phyloP scores from a whole-genome alignment of 805 yeast genomes.

The Yamadazyma scolyti region DNA sequence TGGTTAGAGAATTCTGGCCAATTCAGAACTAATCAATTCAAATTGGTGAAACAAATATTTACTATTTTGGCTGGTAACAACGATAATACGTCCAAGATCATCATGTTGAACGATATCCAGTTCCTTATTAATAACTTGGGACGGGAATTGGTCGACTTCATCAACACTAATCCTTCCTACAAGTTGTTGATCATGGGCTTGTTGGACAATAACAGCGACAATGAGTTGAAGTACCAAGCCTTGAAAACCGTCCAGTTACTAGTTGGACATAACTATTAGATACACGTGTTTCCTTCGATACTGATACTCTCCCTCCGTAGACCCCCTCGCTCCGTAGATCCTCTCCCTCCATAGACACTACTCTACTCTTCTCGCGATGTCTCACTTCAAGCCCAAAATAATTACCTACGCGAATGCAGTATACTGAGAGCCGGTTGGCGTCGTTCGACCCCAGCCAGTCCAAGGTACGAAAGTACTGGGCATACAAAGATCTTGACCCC shows the following conservation, averaged over 20 bases:
- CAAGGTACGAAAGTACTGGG: constrained; percentile 17
- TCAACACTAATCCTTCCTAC: constrained; percentile 48
- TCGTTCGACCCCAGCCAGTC: constrained; percentile 16
- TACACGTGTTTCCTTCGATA: too few relatives aligned
- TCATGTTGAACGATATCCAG: constrained; percentile 41
- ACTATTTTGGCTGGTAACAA: constrained; percentile 37
- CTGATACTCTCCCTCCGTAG: too few relatives aligned
- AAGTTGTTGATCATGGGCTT: constrained; percentile 82
- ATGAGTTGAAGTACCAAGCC: constrained; percentile 92
- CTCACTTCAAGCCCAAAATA: too few relatives aligned
- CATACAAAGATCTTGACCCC: constrained; percentile 13
- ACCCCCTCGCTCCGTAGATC: too few relatives aligned
- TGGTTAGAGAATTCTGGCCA: constrained; percentile 80
- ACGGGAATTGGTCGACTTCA: constrained; percentile 31
- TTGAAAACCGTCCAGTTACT: constrained; percentile 91
- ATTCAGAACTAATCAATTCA: constrained; percentile 78
- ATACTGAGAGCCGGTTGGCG: constrained; percentile 16
- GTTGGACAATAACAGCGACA: constrained; percentile 64
- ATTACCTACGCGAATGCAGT: too few relatives aligned
- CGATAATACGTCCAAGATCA: constrained; percentile 25
- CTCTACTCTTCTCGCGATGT: too few relatives aligned
- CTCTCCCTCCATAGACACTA: too few relatives aligned
- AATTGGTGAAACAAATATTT: constrained; percentile 60
- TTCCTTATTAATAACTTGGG: constrained; percentile 39
- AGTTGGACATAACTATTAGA: constrained; percentile 56